Evolutionary conservation across 441 rosid genomes (phyloP), one percentile per base, ranked within the genome.

Genomic region (Populus hybrid): DNA sequence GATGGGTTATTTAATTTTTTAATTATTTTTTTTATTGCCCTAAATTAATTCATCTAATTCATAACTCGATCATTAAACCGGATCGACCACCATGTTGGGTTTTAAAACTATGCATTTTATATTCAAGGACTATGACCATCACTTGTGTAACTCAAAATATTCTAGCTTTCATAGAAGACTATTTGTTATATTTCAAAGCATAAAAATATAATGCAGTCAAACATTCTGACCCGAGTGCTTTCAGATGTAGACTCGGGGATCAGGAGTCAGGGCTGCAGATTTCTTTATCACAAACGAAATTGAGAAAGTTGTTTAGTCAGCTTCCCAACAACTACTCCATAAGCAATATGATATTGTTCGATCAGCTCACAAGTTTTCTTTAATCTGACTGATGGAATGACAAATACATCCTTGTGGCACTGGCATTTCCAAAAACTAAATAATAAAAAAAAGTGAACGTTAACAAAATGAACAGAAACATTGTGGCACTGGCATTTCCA

Each of bases 1-100:
- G 30, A 28, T 2, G 3, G 30, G 3, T 28, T 28, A 28, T 28
- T 28, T 28, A 0, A 28, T 28, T 28, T 28, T 28, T 28, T 28
- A 28, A 28, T 28, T 28, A 26, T 28, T 28, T 26, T 28, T 28
- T 28, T 28, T 2, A 0, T 28, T 28, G 0, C 0, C 30, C 3
- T 4, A 4, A 3, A 3, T 28, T 0, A 28, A 28, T 2, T 0
- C 30, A 28, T 2, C 0, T 28, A 3, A 28, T 3, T 0, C 30
- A 3, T 28, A 3, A 28, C 3, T 28, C 30, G 3, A 28, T 28
- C 0, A 28, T 28, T 28, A 28, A 3, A 28, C 3, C 3, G 30
- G 3, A 28, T 28, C 30, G 30, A 3, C 30, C 30, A 28, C 30
- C 2, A 0, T 26, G 2, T 3, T 28, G 30, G 3, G 0, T 28